A percentile compares a stretch with the other conserved stretches of the same genome.
phyloP scores from a whole-genome alignment of 352 stramenopile species.

The Globisporangium sylvaticum region DNA sequence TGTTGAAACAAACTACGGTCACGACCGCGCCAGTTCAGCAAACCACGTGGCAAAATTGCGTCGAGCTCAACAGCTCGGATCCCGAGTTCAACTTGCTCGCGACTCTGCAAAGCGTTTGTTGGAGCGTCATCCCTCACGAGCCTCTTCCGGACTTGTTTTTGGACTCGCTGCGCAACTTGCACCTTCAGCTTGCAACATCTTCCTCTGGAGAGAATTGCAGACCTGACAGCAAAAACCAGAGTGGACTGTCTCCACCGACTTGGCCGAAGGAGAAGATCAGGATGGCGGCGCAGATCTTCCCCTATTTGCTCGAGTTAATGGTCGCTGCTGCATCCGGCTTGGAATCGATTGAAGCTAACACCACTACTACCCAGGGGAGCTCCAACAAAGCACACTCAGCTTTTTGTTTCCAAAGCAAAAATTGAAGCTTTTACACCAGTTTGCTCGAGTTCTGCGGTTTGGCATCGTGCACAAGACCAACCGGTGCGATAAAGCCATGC shows the following conservation, averaged over 20 bases:
- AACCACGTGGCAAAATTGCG: slow-evolving; percentile 27
- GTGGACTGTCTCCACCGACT: background rate
- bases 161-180: slow-evolving; percentile 32
- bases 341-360: slow-evolving; percentile 18
- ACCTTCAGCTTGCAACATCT: slow-evolving; percentile 23
- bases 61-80: slow-evolving; percentile 41
- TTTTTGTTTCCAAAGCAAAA: slow-evolving; percentile 15
- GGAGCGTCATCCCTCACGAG: slow-evolving; percentile 36
- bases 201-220: background rate
- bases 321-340: slow-evolving; percentile 25
- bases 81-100: slow-evolving; percentile 34
- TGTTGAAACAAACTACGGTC: slow-evolving; percentile 43
- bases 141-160: slow-evolving; percentile 35
- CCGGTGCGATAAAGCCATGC: slow-evolving; percentile 33
- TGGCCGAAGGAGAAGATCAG: slow-evolving; percentile 36
- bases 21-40: slow-evolving; percentile 13
- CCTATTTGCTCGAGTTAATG: slow-evolving; percentile 34
- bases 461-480: slow-evolving; percentile 35
- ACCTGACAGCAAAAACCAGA: background rate
- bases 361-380: background rate
- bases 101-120: slow-evolving; percentile 24
- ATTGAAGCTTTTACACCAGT: slow-evolving; percentile 25
- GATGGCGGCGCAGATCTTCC: slow-evolving; percentile 30
- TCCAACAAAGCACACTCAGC: slow-evolving; percentile 8
- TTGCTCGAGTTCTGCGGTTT: slow-evolving; percentile 30